phyloP scores from a whole-genome alignment of 75 land plant genomes.

The Sequoiadendron giganteum region DNA sequence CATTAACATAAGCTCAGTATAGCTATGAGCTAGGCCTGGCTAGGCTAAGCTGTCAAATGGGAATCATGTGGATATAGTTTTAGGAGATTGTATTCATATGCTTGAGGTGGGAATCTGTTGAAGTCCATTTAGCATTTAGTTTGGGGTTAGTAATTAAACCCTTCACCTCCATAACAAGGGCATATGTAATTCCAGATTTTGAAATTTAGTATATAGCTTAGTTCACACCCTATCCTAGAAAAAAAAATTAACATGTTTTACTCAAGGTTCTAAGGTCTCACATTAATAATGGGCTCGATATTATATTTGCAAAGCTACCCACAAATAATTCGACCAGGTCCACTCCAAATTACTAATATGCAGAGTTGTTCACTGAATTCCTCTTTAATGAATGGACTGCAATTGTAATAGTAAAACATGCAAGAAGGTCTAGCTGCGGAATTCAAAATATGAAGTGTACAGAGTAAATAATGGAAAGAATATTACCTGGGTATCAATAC shows the following conservation, averaged over 20 bases:
- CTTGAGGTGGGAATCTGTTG: not conserved
- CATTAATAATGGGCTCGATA: not conserved
- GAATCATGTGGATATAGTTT: not conserved
- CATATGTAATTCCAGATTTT: not conserved
- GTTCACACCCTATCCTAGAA: too few relatives aligned
- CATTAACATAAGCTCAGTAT: too few relatives aligned
- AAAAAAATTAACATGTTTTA: too few relatives aligned
- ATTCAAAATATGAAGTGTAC: not conserved
- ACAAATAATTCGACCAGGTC: not conserved
- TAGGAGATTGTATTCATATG: not conserved
- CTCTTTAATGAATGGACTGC: not conserved
- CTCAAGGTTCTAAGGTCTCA: too few relatives aligned
- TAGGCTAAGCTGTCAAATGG: not conserved
- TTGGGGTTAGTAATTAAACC: not conserved
- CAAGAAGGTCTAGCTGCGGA: not conserved
- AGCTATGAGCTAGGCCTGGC: not conserved
- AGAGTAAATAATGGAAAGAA: not conserved
- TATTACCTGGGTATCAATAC: constrained; percentile 79
- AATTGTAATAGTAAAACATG: not conserved
- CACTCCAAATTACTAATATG: not conserved
- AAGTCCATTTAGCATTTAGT: not conserved
- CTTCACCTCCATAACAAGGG: not conserved
- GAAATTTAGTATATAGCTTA: not conserved
- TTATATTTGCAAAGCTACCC: not conserved
- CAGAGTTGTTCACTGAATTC: not conserved